These are phyloP conservation scores for Lagerstroemia speciosa DNA, from an alignment of 345 rosid genomes.

Conservation along the genomic window DNA sequence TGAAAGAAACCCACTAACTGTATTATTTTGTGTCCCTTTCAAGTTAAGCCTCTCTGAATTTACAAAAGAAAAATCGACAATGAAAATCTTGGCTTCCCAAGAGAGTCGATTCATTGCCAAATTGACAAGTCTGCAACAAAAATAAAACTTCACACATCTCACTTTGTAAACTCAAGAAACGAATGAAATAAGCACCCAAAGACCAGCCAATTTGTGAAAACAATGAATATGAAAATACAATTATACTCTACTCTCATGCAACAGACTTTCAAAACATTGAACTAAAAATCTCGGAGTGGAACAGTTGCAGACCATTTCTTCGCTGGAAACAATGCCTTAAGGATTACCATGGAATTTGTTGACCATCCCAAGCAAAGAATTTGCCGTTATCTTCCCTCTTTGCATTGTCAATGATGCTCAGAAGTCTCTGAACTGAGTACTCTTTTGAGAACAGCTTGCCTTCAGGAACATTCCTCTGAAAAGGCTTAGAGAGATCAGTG, in stretches of 20 bases:
- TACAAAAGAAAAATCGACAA: background rate
- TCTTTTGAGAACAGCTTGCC: conserved; percentile 80
- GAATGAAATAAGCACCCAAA: too few species aligned
- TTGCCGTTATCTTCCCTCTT: conserved; percentile 66
- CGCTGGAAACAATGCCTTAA: background rate
- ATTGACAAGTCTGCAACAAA: background rate
- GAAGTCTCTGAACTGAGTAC: conserved; percentile 66
- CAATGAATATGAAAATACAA: background rate
- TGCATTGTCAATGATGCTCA: conserved; percentile 52
- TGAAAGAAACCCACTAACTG: too few species aligned
- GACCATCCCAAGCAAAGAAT: conserved; percentile 96
- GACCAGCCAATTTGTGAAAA: background rate
- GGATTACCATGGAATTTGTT: conserved; percentile 69
- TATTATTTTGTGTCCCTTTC: too few species aligned
- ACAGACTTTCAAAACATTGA: background rate
- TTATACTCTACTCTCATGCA: background rate
- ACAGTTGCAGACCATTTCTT: background rate
- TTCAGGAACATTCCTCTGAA: conserved; percentile 69
- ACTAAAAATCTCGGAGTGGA: background rate
- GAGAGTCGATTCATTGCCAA: background rate
- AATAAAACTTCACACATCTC: too few species aligned
- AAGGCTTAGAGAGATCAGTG: conserved; percentile 82
- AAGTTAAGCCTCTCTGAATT: too few species aligned
- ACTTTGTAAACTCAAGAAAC: background rate
- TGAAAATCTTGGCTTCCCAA: background rate